Base-by-base conservation (phyloP, 352 stramenopile species). In the Aphanomyces stellatus region DNA sequence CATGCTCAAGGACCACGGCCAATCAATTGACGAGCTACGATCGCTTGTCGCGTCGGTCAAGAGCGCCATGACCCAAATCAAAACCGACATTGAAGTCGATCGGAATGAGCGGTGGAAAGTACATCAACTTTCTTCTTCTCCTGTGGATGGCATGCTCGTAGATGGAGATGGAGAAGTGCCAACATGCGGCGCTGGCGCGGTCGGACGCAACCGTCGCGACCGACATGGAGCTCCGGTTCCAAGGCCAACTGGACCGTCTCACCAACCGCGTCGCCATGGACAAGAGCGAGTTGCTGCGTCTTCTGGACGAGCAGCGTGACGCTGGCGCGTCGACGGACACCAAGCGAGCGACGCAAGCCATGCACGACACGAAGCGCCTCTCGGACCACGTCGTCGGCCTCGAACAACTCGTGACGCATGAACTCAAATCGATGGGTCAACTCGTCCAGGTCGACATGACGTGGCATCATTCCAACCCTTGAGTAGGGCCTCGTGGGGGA, bases 311-410 rank as follows among this genome's bases (percentile, higher is more conserved):
- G 48, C 72, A 82, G 35, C 69, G 79, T 1, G 73, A 87, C 46
- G 62, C 83, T 8, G 34, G 79, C 6, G 71, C 72, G 2, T 71
- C 75, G 2, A 56, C 75, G 7, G 80, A 89, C 24, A 73, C 82
- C 19, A 80, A 87, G 60, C 79, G 80, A 0, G 74, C 75, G 6
- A 76, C 55, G 7, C 76, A 88, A 15, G 78, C 79, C 53, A 69
- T 76, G 6, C 41, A 67, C 24, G 82, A 89, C 40, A 79, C 87
- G 31, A 72, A 63, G 15, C 74, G 78, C 3, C 66, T 90, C 19
- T 79, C 82, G 56, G 82, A 88, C 55, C 79, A 90, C 51, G 62
- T 91, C 25, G 57, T 79, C 0, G 75, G 74, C 2, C 66, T 89
- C 24, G 79, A 91, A 53, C 75, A 78, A 30, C 87, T 80, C 76